Evolutionary conservation across 805 yeast species (phyloP).

Genomic region (Nakazawaea wyomingensis): DNA sequence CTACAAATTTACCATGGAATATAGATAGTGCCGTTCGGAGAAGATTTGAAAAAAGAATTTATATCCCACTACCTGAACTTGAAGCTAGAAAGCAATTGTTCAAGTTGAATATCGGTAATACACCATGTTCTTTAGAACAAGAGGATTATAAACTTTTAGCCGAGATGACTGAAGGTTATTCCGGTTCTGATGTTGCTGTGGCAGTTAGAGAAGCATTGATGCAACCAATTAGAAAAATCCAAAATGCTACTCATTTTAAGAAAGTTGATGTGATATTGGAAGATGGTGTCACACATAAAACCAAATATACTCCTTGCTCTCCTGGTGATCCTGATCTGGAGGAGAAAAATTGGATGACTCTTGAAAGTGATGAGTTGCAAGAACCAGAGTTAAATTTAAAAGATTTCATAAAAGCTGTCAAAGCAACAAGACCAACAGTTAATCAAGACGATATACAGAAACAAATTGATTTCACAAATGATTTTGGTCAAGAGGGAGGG

Average conservation of each 20-base stretch:
- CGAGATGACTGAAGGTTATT: slow-evolving; percentile 93
- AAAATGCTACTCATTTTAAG: slow-evolving; percentile 92
- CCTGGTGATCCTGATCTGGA: slow-evolving; percentile 89
- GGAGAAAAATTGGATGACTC: slow-evolving; percentile 92
- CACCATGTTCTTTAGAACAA: slow-evolving; percentile 72
- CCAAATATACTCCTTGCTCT: slow-evolving; percentile 82
- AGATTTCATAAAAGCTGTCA: slow-evolving; percentile 90
- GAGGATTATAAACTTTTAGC: slow-evolving; percentile 77
- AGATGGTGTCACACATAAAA: slow-evolving; percentile 27
- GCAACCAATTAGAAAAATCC: slow-evolving; percentile 96
- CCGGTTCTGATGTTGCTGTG: slow-evolving; percentile 96
- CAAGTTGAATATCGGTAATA: slow-evolving; percentile 84
- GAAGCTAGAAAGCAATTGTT: slow-evolving; percentile 92
- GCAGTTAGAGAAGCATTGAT: slow-evolving; percentile 95
- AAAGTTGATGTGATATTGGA: slow-evolving; percentile 41
- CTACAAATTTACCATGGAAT: slow-evolving; percentile 99
- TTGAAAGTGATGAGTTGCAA: slow-evolving; percentile 79
- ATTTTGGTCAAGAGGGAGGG: slow-evolving; percentile 97
- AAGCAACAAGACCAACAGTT: slow-evolving; percentile 91
- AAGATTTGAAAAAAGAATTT: slow-evolving; percentile 92
- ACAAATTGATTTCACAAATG: slow-evolving; percentile 85
- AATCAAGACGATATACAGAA: slow-evolving; percentile 75
- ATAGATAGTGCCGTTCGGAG: slow-evolving; percentile 95
- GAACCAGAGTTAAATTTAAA: slow-evolving; percentile 89
- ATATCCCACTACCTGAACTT: slow-evolving; percentile 91